Evolutionary conservation across 2,329 filamentous ascomycete genomes (phyloP), one percentile per base, ranked within the genome.

Genomic region (Fusarium proliferatum): DNA sequence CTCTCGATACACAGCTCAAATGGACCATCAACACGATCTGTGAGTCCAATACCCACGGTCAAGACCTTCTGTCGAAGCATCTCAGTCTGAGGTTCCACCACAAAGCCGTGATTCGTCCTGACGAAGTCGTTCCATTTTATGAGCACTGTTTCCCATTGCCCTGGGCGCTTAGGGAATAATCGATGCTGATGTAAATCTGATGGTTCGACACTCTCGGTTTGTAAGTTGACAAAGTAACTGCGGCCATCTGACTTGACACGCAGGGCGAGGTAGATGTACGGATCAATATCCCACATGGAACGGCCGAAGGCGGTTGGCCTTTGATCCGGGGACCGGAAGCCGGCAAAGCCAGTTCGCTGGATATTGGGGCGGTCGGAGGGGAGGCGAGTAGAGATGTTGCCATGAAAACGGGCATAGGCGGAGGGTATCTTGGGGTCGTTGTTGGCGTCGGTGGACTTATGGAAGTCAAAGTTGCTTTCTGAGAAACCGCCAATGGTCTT

Each of bases 141-240:
- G 52, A 97, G 83, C n/a, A 98, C 89, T 4, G 96, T 98, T 86
- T 99, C 96, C 96, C 96, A 99, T 78, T 95, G 88, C 2, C 95
- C 95, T 0, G 93, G 91, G 13, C 90, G 89, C 78, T 91, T 92
- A 13, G 92, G 88, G 76, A 94, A 97, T 9, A 99, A 84, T 56
- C 96, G 88, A 82, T 99, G 96, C 81, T 99, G 96, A 82, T 98
- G 96, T 72, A 99, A 87, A 81, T 99, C 96, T n/a, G 95, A 96
- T 16, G 94, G 93, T 53, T 97, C 94, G 62, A 99, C 92, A 3
- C 93, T 94, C 80, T 99, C 96, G 6, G 95, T 97, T 85, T 98
- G 96, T 21, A 99, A 86, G 82, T 99, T 99, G 78, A 99, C 90
- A 65, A 97, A 94, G 85, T 98, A 99, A 78, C 94, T 93, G 67